Percentiles rank a stretch among this genome's conserved stretches.
Evolutionary conservation across 352 stramenopile species (phyloP).

Genomic region (Phytophthora constricta): DNA sequence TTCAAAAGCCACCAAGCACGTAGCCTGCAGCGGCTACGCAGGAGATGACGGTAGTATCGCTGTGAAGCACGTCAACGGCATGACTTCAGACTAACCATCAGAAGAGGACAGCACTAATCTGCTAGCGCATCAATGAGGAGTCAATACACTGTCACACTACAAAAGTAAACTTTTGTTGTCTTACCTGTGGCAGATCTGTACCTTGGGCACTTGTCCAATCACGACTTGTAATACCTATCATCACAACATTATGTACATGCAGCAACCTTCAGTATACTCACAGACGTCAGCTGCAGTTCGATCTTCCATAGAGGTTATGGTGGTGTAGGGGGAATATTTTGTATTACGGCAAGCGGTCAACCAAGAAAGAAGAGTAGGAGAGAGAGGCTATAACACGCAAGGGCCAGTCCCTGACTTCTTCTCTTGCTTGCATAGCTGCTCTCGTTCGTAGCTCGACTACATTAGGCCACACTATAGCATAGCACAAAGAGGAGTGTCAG

Average conservation of each 20-base stretch:
- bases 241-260: too few species aligned
- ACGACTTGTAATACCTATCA: too few species aligned
- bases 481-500: slow-evolving; percentile 8
- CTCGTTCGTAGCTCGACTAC: slow-evolving; percentile 26
- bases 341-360: too few species aligned
- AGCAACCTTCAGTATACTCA: too few species aligned
- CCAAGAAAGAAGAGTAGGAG: not conserved
- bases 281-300: too few species aligned
- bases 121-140: too few species aligned
- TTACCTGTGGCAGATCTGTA: too few species aligned
- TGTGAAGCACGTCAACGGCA: not conserved
- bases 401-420: slow-evolving; percentile 4
- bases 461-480: slow-evolving; percentile 41
- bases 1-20: slow-evolving; percentile 7
- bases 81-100: not conserved
- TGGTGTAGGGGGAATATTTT: too few species aligned
- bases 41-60: not conserved
- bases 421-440: slow-evolving; percentile 25
- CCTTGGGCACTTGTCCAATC: too few species aligned
- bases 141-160: too few species aligned
- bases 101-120: not conserved
- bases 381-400: not conserved
- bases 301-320: too few species aligned
- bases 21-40: slow-evolving; percentile 9
- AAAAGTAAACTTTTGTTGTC: too few species aligned